Evolutionary conservation across 2,329 filamentous ascomycete genomes (phyloP), one percentile per base, ranked within the genome.

Genomic region (Clarireedia hainanense): DNA sequence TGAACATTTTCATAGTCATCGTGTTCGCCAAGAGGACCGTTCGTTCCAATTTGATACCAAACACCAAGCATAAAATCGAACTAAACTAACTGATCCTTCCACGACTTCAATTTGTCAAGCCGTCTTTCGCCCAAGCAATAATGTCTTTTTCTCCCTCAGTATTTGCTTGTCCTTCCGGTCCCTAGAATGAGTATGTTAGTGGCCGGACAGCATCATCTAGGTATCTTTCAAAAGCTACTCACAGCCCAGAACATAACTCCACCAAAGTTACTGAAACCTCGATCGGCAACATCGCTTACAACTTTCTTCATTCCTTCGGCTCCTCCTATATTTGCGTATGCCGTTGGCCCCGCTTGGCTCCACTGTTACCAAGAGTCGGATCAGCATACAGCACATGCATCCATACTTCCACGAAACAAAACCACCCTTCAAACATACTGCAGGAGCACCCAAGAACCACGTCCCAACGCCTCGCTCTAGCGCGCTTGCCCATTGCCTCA

Each of bases 191-290:
- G 34, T 23, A 17, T n/a, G 12, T 47, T 6, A 30, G 45, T 14
- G 6, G 14, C 3, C 12, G 23, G 4, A 15, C n/a, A 26, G 7
- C 15, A 26, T 46, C 23, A 30, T n/a, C n/a, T 17, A 27, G 24
- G 12, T 7, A 24, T 6, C 30, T 9, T 27, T 5, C 6, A 17
- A 4, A 23, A 6, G 15, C 4, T 9, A 50, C 48, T 50, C 24
- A 42, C 48, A 57, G 61, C 72, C 71, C 72, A 74, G 57, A 73
- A 66, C 71, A 73, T 74, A 4, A 73, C 63, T 1, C 72, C 71
- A 1, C 71, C 72, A 59, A 74, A 68, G 56, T 70, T 72, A 1
- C 20, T 14, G 24, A 65, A 43, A 10, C 58, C 58, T 43, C 69
- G 63, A 2, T 56, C 57, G 59, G 63, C 66, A n/a, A 65, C 67